Base-by-base conservation (phyloP, 768 basidiomycete species). In the Crepidotus variabilis region DNA sequence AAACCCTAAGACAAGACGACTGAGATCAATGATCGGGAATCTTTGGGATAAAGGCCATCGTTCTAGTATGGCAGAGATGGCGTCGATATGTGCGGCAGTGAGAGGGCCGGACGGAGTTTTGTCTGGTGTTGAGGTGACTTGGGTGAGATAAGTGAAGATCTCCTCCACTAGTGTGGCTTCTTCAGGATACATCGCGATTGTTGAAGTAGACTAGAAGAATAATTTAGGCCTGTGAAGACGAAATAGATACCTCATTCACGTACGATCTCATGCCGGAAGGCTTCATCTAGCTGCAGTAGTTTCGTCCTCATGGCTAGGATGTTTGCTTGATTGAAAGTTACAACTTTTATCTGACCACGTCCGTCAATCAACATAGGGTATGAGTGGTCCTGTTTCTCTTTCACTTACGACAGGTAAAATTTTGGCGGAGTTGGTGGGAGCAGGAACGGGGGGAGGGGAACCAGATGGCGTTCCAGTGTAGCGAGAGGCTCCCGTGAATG, bases 1-100 rank as follows among this genome's bases (percentile, higher is more conserved):
- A 65, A 80, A 87, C 1, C 83, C 89, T 18, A 84, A 75, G 14
- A 96, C 69, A 36, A 96, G 76, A 39, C 97, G 86, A 51, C 84
- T 78, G 11, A 98, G 80, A 65, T 98, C 96, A 64, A 98, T 84
- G 11, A 95, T 92, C 50, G 91, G 91, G 68, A 90, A 92, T 22
- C 86, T 79, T 59, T 86, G 83, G 0, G 83, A 76, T 6, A 76
- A 66, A 3, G 92, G 90, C 91, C 91, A 93, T 32, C 88, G 80
- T 45, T 84, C 81, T 33, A 92, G 72, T 28, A 92, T 77, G 28
- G 81, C 77, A 11, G 84, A 75, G 34, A 92, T 76, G 6, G 78
- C 77, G 39, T 90, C 84, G 14, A 88, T 65, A 61, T 92, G 88
- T 2, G 70, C 57, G n/a, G 66, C 60, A 2, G 74, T 73, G 22